Base-by-base conservation (phyloP, 129 eudicot genomes). In the Tagetes patula region DNA sequence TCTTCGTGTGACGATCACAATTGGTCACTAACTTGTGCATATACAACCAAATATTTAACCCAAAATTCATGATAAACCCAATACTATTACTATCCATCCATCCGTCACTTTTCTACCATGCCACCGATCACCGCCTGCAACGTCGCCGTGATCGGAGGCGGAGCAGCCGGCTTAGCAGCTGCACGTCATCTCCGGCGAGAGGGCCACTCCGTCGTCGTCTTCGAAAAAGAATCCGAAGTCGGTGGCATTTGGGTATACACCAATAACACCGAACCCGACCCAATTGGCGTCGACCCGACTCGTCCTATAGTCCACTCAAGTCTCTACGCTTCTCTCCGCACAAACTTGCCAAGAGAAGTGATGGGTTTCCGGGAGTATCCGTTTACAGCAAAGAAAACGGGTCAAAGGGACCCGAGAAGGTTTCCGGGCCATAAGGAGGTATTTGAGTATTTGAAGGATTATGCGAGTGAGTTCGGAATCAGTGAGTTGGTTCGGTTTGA, bases 131-230 rank as follows among this genome's bases (percentile, higher is more conserved):
- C 79, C 72, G 41, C 86, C 81, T 76, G 82, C 7, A 64, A 70
- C 67, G 96, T 93, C 47, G 96, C 96, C 84, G 96, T 93, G 13
- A 85, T 93, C 82, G 98, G 98, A 33, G 96, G 91, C 81, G 98
- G 98, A 32, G 92, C 98, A 60, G 87, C 96, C 10, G 98, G 98
- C 13, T 81, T 93, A 20, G 80, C 67, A 67, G 96, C 96, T 12
- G 96, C 92, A 52, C 89, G 80, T 20, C 96, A 90, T 55, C 98
- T 93, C 85, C 86, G 84, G 6, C 87, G 82, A 0, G 95, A 90
- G 67, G 98, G 98, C 27, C 96, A 90, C 85, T 69, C 32, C 63
- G 98, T 93, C 75, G 90, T 84, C 50, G 87, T 90, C n/a, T 87
- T 82, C 82, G 98, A 93, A 80, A 75, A 77, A 37, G 86, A 78